Conservation (phyloP, 768 basidiomycete species). For the Lactarius trivialis region DNA sequence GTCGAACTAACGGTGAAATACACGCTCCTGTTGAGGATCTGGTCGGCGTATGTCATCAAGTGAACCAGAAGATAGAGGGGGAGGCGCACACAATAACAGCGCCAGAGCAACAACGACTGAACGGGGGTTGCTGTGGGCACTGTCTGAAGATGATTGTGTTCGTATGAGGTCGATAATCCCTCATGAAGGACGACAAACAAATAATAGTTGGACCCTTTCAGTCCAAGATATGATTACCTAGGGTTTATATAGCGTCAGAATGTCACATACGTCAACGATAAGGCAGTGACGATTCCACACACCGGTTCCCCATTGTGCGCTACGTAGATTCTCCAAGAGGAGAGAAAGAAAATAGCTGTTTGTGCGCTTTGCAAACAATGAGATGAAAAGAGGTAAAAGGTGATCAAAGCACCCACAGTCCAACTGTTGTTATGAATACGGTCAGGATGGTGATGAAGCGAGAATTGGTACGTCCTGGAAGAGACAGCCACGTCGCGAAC, state of each 20-base stretch:
- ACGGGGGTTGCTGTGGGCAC: neutral
- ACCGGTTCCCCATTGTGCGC: neutral
- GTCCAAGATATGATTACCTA: neutral
- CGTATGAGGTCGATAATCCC: neutral
- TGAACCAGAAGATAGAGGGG: neutral
- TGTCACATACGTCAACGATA: too few species aligned
- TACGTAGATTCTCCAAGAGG: constrained; percentile 1
- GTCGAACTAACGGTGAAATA: constrained; percentile 1
- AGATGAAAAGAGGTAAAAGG: neutral
- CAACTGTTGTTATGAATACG: constrained; percentile 1
- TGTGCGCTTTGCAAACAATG: neutral
- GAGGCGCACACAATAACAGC: neutral
- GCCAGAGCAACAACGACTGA: constrained; percentile 5
- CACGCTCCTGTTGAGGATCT: neutral
- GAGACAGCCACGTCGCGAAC: neutral
- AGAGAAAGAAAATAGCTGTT: neutral
- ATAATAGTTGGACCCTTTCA: neutral
- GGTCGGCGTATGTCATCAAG: neutral
- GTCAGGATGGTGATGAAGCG: neutral
- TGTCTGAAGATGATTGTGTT: neutral
- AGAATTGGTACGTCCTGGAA: neutral
- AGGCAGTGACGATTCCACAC: neutral
- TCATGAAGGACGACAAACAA: neutral
- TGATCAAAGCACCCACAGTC: neutral
- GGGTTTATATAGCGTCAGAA: neutral